Conservation (phyloP, 75 land plant genomes). For the Adiantum capillusveneris region DNA sequence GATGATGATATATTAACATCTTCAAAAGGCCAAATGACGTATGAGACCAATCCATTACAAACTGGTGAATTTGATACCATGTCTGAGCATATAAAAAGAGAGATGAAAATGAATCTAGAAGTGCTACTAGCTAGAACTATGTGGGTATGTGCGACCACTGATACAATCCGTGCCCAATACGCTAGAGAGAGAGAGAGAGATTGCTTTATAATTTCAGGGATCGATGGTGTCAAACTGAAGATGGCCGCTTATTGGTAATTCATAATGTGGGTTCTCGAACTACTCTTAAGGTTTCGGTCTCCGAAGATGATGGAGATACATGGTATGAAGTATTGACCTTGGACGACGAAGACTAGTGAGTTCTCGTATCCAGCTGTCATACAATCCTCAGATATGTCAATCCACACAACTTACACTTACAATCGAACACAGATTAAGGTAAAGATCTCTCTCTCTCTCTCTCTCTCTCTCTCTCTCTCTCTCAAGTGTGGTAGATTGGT, state of each 20-base stretch:
- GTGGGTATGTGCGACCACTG: too few relatives aligned
- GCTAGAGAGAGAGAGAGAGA: not conserved
- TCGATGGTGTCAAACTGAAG: slow-evolving; percentile 36
- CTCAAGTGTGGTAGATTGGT: too few relatives aligned
- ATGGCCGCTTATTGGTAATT: slow-evolving; percentile 25
- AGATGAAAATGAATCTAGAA: too few relatives aligned
- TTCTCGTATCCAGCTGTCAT: slow-evolving; percentile 36
- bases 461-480: too few relatives aligned
- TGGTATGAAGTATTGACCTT: slow-evolving; percentile 31
- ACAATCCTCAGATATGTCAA: slow-evolving; percentile 15
- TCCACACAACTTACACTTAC: slow-evolving; percentile 36
- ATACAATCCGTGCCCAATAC: too few relatives aligned
- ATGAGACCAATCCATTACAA: too few relatives aligned
- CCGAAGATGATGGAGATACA: slow-evolving; percentile 28
- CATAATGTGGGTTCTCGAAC: slow-evolving; percentile 32
- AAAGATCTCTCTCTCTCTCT: not conserved
- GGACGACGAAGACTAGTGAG: slow-evolving; percentile 27
- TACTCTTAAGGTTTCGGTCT: slow-evolving; percentile 28
- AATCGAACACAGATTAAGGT: slow-evolving; percentile 37
- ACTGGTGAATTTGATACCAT: too few relatives aligned
- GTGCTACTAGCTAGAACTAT: too few relatives aligned
- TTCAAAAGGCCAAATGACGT: too few relatives aligned
- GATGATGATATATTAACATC: too few relatives aligned
- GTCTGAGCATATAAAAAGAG: too few relatives aligned
- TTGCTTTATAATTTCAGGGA: slow-evolving; percentile 12